A percentile compares a stretch with the other conserved stretches of the same genome.
Conservation (phyloP, 345 rosid species). For the Lumnitzera littorea region DNA sequence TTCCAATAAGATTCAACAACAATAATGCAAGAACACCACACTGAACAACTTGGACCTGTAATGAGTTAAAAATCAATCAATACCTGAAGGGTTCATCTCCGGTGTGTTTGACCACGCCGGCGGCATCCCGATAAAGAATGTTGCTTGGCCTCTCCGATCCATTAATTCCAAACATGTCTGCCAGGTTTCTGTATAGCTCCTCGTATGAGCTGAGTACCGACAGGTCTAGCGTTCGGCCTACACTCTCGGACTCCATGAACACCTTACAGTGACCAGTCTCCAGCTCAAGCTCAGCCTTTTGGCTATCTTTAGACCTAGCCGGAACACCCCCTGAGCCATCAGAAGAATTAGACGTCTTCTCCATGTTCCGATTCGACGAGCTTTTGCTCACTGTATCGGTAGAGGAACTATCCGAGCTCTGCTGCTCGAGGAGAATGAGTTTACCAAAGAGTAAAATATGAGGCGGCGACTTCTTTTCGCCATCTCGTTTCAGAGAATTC, state of each 20-base stretch:
- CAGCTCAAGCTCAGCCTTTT: conserved; percentile 30
- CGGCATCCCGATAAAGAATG: conserved; percentile 59
- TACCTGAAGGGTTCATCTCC: conserved; percentile 90
- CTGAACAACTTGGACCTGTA: not conserved
- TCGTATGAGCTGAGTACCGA: conserved; percentile 70
- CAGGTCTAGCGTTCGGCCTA: conserved; percentile 76
- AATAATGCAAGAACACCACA: not conserved
- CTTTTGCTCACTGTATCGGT: conserved; percentile 43
- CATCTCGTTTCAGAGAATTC: conserved; percentile 26
- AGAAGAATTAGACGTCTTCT: conserved; percentile 42
- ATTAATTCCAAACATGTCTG: conserved; percentile 65
- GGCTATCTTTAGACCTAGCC: conserved; percentile 29
- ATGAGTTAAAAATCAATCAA: too few species aligned
- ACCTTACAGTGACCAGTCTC: conserved; percentile 83
- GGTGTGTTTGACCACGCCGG: conserved; percentile 54
- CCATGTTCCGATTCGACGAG: conserved; percentile 41
- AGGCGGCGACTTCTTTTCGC: conserved; percentile 44
- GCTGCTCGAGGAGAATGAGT: conserved; percentile 61
- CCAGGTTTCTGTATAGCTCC: conserved; percentile 57
- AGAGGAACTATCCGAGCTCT: conserved; percentile 53
- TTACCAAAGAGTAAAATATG: conserved; percentile 76
- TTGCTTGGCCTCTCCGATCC: conserved; percentile 59
- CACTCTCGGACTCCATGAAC: conserved; percentile 77
- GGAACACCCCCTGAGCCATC: conserved; percentile 62
- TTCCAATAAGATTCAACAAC: not conserved